Base-by-base conservation (phyloP, 176 grass and related monocot species). In the Carex pumila region DNA sequence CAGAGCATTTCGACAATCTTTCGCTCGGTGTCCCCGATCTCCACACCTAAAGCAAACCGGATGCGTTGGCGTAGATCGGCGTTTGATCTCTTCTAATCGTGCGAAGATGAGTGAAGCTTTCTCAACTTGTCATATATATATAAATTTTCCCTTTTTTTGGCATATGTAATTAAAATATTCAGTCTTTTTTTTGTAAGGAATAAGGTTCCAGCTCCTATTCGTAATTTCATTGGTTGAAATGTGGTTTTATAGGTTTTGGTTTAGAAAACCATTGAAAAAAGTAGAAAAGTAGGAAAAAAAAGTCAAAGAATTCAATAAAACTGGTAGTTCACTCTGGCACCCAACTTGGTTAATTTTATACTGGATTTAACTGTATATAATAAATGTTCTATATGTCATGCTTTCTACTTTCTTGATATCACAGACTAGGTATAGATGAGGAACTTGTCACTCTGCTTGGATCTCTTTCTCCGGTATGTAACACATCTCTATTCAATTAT, bases 401-500 rank as follows among this genome's bases (percentile, higher is more conserved):
- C n/a, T 63, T 17, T 81, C 19, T 63, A 22, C 63, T 25, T 61
- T 66, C 6, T 65, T 52, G 12, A 66, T 2, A 81, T 62, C 52
- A 43, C 91, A 99, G 89, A 81, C 77, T 95, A 81, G 96, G 96
- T 83, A 99, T 99, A 89, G 96, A 99, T 63, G 93, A 93, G 61
- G 93, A 99, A 37, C 93, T 99, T 41, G 96, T 93, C 58, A 81
- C 82, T 49, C 56, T 99, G 25, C 61, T 99, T 54, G 96, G 93
- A 52, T 83, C 10, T 55, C 60, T 91, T 85, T 99, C 96, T 90
- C 91, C 89, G 82, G 93, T 93, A 90, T 53, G 91, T 87, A 70
- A 60, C 18, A 13, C 45, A 4, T 47, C 7, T 61, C 59, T 70
- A 13, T 86, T 7, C n/a, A 61, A 54, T 54, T 49, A 76, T 55